Evolutionary conservation across 768 basidiomycete species (phyloP), one percentile per base, ranked within the genome.

Genomic region (Hericium rajendrae): DNA sequence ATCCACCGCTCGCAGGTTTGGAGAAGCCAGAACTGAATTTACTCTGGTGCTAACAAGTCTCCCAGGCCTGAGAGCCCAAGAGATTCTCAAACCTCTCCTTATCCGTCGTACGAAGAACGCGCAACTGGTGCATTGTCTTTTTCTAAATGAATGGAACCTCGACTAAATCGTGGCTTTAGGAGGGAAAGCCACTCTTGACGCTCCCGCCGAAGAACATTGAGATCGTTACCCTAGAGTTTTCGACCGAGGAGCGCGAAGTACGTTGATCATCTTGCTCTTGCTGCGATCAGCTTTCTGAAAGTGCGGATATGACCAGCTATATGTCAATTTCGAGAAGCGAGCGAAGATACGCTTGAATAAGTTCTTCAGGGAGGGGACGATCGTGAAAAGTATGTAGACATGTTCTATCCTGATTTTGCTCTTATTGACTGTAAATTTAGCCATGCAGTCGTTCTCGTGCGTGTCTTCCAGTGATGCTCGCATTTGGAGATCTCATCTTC

Each of bases 91-190:
- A 57, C 80, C 83, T 1, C 71, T 86, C 54, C 68, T 90, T 24
- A 73, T 92, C n/a, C 78, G 90, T 4, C 76, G 91, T 3, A 90
- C 84, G 26, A 91, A 91, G 66, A 73, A 84, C 58, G 78, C 85
- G 0, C 65, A 68, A 43, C 66, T 81, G 38, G 73, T 72, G 20
- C 16, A 6, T 37, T 26, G 20, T 41, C 20, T 28, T 18, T 49
- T 13, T 46, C n/a, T 15, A 9, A 22, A 39, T 38, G 10, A 32
- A 8, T 32, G 8, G 32, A 10, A 32, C 9, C 9, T 32, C 9
- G 9, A 6, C 32, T 32, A 6, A 38, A 32, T 9, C 22, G 4
- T 10, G 26, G 26, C 13, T 57, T 6, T 52, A 74, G 60, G 87
- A 91, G 62, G 88, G 88, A 1, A 72, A 83, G 59, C 85, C 84